Base-by-base conservation (phyloP, 2,329 filamentous ascomycete genomes). In the Cryphonectria radicalis region DNA sequence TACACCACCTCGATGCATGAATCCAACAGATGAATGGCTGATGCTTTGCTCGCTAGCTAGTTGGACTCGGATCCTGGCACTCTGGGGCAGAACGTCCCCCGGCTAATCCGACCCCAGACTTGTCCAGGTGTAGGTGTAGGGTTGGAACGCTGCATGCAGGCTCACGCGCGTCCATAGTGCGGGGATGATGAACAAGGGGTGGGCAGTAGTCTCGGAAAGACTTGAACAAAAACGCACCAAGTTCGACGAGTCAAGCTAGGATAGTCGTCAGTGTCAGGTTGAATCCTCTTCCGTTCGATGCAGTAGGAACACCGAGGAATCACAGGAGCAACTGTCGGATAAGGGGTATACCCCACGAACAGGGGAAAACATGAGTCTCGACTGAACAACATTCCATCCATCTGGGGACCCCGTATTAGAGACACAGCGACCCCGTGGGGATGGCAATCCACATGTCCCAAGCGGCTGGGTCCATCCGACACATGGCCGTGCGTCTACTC, bases 401-500 rank as follows among this genome's bases (percentile, higher is more conserved):
- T 65, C 59, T 70, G 68, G 68, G 70, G 68, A 65, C 68, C 70
- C 70, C 70, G 60, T 64, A 53, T 70, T 70, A 60, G 59, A 28
- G 50, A 22, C 32, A 60, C 50, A 42, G 5, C 63, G 53, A 19
- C 62, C 37, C 70, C 70, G 28, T 72, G 63, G 67, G 37, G 42
- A 63, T 10, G 35, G 32, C 40, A 59, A 67, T 35, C 50, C 37
- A 40, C 55, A 19, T 46, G 67, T 67, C 62, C 67, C 64, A 57
- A 63, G 46, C 66, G 46, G 55, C 50, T 40, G 60, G 60, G 57
- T 28, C 70, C 50, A 59, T 57, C 53, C 53, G 40, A 50, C 57
- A 60, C 28, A 60, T 37, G 57, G 32, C n/a, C 35, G 11, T 40
- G 19, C 17, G 10, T 40, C 22, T 22, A 25, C 59, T 32, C 32